phyloP scores from a whole-genome alignment of 805 yeast genomes.

The Kodamaea jinghongensis region DNA sequence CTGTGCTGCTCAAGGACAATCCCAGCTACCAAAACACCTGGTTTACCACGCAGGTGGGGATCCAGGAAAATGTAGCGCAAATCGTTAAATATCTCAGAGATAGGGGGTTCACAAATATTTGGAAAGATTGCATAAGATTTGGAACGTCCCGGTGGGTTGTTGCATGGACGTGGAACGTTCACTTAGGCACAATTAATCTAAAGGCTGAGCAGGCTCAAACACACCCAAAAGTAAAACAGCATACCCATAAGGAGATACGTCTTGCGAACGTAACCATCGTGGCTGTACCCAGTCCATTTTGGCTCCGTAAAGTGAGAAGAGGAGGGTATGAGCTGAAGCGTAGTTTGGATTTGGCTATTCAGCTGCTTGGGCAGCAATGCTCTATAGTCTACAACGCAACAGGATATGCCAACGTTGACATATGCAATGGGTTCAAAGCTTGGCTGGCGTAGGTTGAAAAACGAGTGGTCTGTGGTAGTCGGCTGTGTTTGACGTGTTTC shows the following conservation, averaged over 20 bases:
- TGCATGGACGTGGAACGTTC: constrained; percentile 15
- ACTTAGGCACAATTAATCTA: too few relatives aligned
- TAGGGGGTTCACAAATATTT: constrained; percentile 2
- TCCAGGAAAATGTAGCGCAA: constrained; percentile 11
- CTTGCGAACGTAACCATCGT: not conserved
- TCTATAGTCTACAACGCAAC: constrained; percentile 6
- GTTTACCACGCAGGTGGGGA: constrained; percentile 21
- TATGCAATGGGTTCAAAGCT: constrained; percentile 1
- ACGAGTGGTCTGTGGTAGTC: too few relatives aligned
- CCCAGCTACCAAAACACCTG: constrained; percentile 11
- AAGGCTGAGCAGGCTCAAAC: too few relatives aligned
- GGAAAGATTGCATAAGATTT: constrained; percentile 10
- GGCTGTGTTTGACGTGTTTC: too few relatives aligned
- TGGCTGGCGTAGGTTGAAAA: not conserved
- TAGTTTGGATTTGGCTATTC: not conserved
- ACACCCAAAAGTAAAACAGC: too few relatives aligned
- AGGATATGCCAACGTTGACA: not conserved
- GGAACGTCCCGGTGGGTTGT: constrained; percentile 19
- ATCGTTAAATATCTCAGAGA: constrained; percentile 4
- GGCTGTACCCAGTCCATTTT: not conserved
- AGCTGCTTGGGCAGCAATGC: not conserved
- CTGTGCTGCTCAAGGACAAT: constrained; percentile 1
- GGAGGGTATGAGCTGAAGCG: not conserved
- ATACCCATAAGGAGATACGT: too few relatives aligned
- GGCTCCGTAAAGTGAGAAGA: constrained; percentile 7